These are phyloP conservation scores for Clonostachys sp. DNA, from an alignment of 2,329 filamentous ascomycete genomes.

Conservation along the genomic window DNA sequence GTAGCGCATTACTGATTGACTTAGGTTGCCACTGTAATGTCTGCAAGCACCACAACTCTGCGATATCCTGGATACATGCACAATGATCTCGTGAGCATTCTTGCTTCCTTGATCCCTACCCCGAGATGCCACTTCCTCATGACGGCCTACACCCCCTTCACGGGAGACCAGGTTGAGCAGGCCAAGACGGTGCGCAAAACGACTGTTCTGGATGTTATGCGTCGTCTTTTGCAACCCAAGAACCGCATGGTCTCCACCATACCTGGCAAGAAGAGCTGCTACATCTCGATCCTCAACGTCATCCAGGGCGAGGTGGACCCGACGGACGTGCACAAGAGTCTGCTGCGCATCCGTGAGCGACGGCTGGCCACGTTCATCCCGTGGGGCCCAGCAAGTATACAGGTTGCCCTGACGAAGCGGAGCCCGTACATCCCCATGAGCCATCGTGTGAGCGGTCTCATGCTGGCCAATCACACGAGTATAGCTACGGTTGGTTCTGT, in stretches of 20 bases:
- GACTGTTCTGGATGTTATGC: slow-evolving; percentile 96
- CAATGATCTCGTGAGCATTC: slow-evolving; percentile 95
- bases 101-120: slow-evolving; percentile 92
- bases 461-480: slow-evolving; percentile 97
- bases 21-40: slow-evolving; percentile 93
- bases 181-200: slow-evolving; percentile 98
- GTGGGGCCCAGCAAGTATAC: slow-evolving; percentile 96
- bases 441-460: slow-evolving; percentile 90
- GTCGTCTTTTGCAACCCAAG: slow-evolving; percentile 90
- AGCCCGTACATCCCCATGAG: slow-evolving; percentile 94
- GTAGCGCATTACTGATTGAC: background rate
- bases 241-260: slow-evolving; percentile 98
- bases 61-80: slow-evolving; percentile 99
- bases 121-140: slow-evolving; percentile 97
- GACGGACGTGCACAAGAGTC: slow-evolving; percentile 96
- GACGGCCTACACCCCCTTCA: slow-evolving; percentile 98
- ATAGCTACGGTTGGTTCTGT: slow-evolving; percentile 69
- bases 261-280: slow-evolving; percentile 95
- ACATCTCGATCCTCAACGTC: slow-evolving; percentile 98
- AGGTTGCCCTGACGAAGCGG: slow-evolving; percentile 93
- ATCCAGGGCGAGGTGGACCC: slow-evolving; percentile 98
- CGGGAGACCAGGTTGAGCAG: slow-evolving; percentile 91
- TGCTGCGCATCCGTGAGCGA: slow-evolving; percentile 91
- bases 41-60: slow-evolving; percentile 91
- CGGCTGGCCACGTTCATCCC: slow-evolving; percentile 94